phyloP scores from a whole-genome alignment of 2,329 filamentous ascomycete genomes.

The Aspergillus sp. region DNA sequence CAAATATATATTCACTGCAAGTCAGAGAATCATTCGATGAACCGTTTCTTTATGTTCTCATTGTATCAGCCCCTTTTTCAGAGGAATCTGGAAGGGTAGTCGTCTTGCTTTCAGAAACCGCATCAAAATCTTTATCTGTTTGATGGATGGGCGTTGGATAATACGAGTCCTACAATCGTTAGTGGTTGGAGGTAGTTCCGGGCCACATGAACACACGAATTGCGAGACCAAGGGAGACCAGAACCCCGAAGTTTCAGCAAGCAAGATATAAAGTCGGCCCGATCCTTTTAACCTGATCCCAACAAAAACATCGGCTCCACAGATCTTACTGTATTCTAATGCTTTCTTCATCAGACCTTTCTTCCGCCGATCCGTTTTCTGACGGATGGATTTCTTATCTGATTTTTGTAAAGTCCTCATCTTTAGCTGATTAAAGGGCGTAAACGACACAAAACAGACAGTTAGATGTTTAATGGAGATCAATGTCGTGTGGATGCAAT shows the following conservation, averaged over 20 bases:
- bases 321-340: not conserved
- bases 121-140: not conserved
- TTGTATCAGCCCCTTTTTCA: not conserved
- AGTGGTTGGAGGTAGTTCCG: not conserved
- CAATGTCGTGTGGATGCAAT: too few species aligned
- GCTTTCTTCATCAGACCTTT: not conserved
- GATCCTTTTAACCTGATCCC: conserved; percentile 1
- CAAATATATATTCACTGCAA: not conserved
- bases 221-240: conserved; percentile 1
- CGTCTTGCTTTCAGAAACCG: not conserved
- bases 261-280: conserved; percentile 1
- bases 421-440: not conserved
- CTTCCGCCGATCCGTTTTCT: not conserved
- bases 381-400: not conserved
- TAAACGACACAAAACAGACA: too few species aligned
- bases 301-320: conserved; percentile 1
- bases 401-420: not conserved
- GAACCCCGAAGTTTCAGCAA: conserved; percentile 1
- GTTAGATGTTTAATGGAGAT: too few species aligned
- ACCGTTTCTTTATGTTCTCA: not conserved
- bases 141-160: not conserved
- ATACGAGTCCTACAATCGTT: not conserved
- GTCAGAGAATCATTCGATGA: not conserved
- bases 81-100: not conserved
- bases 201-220: not conserved